These are phyloP conservation scores for Mycena indigotica DNA, from an alignment of 768 basidiomycete species.

Conservation along the genomic window DNA sequence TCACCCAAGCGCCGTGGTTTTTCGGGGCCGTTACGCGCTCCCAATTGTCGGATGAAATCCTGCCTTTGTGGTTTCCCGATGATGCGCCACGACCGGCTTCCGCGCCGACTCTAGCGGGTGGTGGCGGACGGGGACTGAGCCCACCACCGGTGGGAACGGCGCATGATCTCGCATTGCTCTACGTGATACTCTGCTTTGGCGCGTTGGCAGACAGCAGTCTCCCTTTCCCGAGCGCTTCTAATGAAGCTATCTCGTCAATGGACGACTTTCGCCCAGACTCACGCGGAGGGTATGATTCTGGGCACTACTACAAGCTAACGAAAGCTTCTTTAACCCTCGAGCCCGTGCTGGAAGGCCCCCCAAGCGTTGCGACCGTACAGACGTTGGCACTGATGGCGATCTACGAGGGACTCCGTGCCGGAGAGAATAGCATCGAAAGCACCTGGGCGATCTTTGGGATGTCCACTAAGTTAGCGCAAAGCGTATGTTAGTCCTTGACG, in stretches of 20 bases:
- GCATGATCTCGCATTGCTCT: constrained; percentile 66
- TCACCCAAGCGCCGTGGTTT: constrained; percentile 81
- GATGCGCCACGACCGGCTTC: constrained; percentile 38
- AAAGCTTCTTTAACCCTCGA: constrained; percentile 68
- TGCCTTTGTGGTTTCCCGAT: constrained; percentile 66
- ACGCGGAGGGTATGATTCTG: constrained; percentile 29
- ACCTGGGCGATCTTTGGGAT: constrained; percentile 71
- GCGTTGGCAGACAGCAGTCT: constrained; percentile 57
- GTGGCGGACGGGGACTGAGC: constrained; percentile 17
- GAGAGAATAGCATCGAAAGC: constrained; percentile 69
- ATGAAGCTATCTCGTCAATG: neutral
- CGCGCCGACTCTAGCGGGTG: constrained; percentile 5
- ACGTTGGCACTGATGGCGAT: constrained; percentile 68
- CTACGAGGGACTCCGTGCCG: constrained; percentile 66
- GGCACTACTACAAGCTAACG: constrained; percentile 59
- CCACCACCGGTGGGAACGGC: constrained; percentile 34
- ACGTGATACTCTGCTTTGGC: constrained; percentile 64
- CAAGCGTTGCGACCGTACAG: constrained; percentile 72
- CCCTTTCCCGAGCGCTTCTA: constrained; percentile 38
- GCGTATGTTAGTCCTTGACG: constrained; percentile 45
- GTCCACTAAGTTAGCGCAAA: constrained; percentile 67
- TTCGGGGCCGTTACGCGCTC: constrained; percentile 67
- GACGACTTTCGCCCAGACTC: constrained; percentile 4
- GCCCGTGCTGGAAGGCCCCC: constrained; percentile 69
- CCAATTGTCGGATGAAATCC: constrained; percentile 64